Base-by-base conservation (phyloP, 2,329 filamentous ascomycete species). In the Penicillium sp. region DNA sequence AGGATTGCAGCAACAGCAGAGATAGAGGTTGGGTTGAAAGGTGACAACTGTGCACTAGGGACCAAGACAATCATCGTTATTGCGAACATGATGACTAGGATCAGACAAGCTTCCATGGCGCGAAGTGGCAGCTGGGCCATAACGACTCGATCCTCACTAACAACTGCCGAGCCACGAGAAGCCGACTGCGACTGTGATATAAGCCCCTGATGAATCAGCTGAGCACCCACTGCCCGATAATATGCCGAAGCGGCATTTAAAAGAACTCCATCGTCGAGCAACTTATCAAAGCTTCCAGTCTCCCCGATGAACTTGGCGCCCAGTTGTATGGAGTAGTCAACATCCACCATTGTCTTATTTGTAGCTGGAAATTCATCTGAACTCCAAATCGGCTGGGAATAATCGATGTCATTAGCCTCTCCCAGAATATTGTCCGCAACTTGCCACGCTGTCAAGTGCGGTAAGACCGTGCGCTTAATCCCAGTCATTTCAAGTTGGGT, bases 81-180 rank as follows among this genome's bases (percentile, higher is more conserved):
- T 0, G 35, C 35, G 1, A 56, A 31, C 25, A 47, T 12, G 0
- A 51, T 42, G 1, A 8, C 22, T 5, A 60, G 2, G 12, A 7
- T 41, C 1, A 60, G 8, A 6, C 58, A 60, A 2, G 22, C 57
- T 23, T 59, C 53, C 23, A 59, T 56, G 1, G 9, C 43, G 1
- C 56, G 55, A 1, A 58, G 51, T 5, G 58, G 48, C 4, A 56
- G 11, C 9, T 60, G 20, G 11, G 44, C n/a, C 50, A 60, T 56
- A 1, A 45, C 1, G 2, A 58, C 53, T 3, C 51, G 49, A 15
- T 51, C 51, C 15, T 53, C 53, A 25, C 22, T 20, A 4, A 44
- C 23, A 20, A 45, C 31, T n/a, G 50, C 49, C 2, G 42, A 42
- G 1, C 55, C 55, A 12, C 4, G 18, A 27, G 23, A 25, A 11